Conservation (phyloP, 495 filamentous ascomycete genomes). For the Daldinia caldariorum region DNA sequence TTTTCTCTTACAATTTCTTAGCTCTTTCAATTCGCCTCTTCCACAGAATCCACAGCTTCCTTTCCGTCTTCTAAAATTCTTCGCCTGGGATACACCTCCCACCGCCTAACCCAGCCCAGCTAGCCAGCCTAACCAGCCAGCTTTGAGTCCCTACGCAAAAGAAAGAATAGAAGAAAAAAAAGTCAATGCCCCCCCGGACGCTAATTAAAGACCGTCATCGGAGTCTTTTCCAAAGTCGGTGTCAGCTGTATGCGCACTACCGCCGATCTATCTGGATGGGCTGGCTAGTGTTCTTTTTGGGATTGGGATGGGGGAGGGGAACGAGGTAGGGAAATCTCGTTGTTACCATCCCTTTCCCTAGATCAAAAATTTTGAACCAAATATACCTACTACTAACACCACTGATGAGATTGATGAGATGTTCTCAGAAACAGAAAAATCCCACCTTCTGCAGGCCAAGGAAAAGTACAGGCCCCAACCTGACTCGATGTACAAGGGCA, state of each 20-base stretch:
- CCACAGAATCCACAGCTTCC: constrained; percentile 41
- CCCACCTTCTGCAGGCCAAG: constrained; percentile 42
- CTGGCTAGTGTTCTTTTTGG: constrained; percentile 24
- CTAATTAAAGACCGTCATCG: constrained; percentile 47
- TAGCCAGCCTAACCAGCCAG: too few species aligned
- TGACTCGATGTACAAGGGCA: constrained; percentile 38
- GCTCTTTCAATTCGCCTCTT: constrained; percentile 25
- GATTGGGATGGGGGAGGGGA: constrained; percentile 12
- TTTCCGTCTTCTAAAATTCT: constrained; percentile 31
- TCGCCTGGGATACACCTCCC: constrained; percentile 14
- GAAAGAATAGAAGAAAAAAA: background rate
- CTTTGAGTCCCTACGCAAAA: constrained; percentile 27
- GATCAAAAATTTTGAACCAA: constrained; percentile 32
- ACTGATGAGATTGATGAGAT: constrained; percentile 27
- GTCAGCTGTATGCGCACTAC: constrained; percentile 32
- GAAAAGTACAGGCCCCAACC: constrained; percentile 28
- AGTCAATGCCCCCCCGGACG: constrained; percentile 28
- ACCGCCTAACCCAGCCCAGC: background rate
- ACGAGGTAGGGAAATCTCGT: constrained; percentile 22
- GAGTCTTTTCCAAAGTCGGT: constrained; percentile 43
- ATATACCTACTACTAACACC: constrained; percentile 8
- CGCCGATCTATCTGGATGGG: constrained; percentile 41
- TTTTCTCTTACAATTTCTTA: constrained; percentile 3
- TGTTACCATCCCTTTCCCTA: constrained; percentile 42
- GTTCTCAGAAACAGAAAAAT: constrained; percentile 25